Evolutionary conservation across 208 protist species (phyloP).

Genomic region (Tritrichomonas foetus): DNA sequence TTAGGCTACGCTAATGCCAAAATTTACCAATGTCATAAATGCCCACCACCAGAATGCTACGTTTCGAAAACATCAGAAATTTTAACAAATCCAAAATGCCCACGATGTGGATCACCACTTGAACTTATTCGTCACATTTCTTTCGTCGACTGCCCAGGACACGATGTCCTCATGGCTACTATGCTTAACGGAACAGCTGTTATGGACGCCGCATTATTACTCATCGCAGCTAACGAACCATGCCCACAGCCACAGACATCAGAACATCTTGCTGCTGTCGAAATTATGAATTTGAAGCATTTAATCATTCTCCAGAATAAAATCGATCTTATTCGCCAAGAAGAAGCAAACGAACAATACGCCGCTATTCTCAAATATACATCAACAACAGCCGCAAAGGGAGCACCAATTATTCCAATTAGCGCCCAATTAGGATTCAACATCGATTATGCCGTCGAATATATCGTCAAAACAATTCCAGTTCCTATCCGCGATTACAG

Average conservation of each 20-base stretch:
- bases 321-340: constrained; percentile 97
- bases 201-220: constrained; percentile 98
- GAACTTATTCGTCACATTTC: constrained; percentile 77
- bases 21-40: constrained; percentile 72
- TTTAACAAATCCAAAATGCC: constrained; percentile 42
- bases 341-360: constrained; percentile 77
- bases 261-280: constrained; percentile 97
- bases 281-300: constrained; percentile 97
- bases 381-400: constrained; percentile 76
- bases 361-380: constrained; percentile 77
- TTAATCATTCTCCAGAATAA: constrained; percentile 99
- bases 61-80: constrained; percentile 42
- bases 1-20: constrained; percentile 99
- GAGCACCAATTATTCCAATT: constrained; percentile 94
- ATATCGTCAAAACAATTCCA: constrained; percentile 88
- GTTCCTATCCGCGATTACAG: constrained; percentile 88
- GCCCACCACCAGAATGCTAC: constrained; percentile 42
- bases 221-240: constrained; percentile 95
- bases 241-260: constrained; percentile 84
- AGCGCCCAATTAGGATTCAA: constrained; percentile 91
- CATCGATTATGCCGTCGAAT: constrained; percentile 91
- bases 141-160: constrained; percentile 97
- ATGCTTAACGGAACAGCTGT: constrained; percentile 99
- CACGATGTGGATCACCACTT: background rate
- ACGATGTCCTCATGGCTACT: constrained; percentile 99